Base-by-base conservation (phyloP, 2,329 filamentous ascomycete genomes). In the Seiridium cupressi region DNA sequence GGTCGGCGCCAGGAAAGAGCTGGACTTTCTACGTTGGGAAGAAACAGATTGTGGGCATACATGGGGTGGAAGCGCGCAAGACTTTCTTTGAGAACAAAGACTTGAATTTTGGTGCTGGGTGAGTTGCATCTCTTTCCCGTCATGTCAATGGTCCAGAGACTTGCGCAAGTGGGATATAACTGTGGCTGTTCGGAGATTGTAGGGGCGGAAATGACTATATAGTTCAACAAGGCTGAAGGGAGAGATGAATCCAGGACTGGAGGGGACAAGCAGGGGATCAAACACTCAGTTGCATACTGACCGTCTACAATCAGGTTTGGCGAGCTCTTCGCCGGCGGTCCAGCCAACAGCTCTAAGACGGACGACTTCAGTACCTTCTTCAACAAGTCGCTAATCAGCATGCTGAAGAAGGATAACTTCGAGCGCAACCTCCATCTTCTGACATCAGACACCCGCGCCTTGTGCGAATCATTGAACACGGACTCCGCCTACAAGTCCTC, bases 1-100 rank as follows among this genome's bases (percentile, higher is more conserved):
- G 69, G 13, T 63, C 63, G 4, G 63, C 67, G 0, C 61, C 68
- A 10, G 77, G 75, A 1, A 80, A 80, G 5, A 80, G 78, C 57
- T 83, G 83, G 65, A 79, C 76, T 62, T 84, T 83, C 67, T 78
- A 79, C 61, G 71, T 79, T 3, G 82, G 82, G 4, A 73, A 75
- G 49, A 74, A 79, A 61, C 75, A 72, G 2, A 68, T 84, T 18
- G 67, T 84, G 4, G 79, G 71, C 0, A 44, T 84, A 13, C 75
- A 73, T 6, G 80, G 81, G 3, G 64, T 70, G 3, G 73, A 78
- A 44, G 75, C 70, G 4, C 74, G 81, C 10, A 76, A 76, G 63
- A 40, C 76, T 2, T 82, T 80, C 65, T 80, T 81, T 55, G 80
- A 84, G 35, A 77, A 71, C 59, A 76, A 73, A 59, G 72, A 76